Evolutionary conservation across 1,139 yeast species (phyloP), one percentile per base, ranked within the genome.

Genomic region (Blastobotrys persicus): DNA sequence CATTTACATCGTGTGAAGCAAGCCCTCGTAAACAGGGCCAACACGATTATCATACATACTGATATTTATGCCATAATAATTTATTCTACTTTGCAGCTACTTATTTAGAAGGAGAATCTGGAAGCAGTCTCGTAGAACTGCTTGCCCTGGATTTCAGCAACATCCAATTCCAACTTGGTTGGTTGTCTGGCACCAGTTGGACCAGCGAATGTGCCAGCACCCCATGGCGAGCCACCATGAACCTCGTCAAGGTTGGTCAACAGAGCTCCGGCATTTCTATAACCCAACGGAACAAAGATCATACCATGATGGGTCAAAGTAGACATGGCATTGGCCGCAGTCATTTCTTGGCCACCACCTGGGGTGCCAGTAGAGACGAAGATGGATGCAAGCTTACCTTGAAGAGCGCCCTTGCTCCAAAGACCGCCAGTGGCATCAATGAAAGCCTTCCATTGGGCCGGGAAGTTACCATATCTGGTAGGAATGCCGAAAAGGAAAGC

Each of bases 211-310:
- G 83, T 71, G 59, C 86, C 86, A 42, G 87, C 81, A 74, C 63
- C 91, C 85, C 87, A 84, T 46, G 91, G 78, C 41, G 87, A 80
- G 53, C 81, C 82, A 61, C 89, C 91, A 63, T 82, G 88, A 47
- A 79, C 75, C 69, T 81, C 85, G 32, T 73, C 75, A 47, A 83
- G 64, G 64, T 73, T 74, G 46, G 83, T 68, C 55, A 80, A 67
- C 59, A 74, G 75, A 28, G 77, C 75, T 67, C 76, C 76, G 23
- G 75, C 71, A 49, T 71, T 64, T 53, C 72, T 75, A 67, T 79
- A 81, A 52, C 86, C 86, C 53, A 81, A 72, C 52, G 86, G 85
- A 42, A 81, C 78, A 61, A 65, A 81, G 53, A 78, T 73, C 62
- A 81, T 72, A 57, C 87, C 87, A 60, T 81, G 87, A 63, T 81